phyloP scores from a whole-genome alignment of 129 eudicot genomes.

The Flaveria brownii region DNA sequence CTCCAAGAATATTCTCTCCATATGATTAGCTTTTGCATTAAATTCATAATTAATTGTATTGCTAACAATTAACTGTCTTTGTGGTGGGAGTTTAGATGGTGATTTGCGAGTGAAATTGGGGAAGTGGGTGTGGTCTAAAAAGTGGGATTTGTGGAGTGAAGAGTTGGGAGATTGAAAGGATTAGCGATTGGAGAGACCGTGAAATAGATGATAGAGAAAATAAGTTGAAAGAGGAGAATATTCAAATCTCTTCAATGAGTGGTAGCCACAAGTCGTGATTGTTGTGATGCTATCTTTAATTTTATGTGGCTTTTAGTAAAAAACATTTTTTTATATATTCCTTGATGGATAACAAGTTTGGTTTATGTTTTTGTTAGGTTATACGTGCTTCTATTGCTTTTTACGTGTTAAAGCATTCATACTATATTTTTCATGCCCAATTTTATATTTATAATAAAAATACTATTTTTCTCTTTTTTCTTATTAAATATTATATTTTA shows the following conservation, averaged over 20 bases:
- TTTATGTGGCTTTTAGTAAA: neutral
- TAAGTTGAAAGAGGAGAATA: constrained; percentile 22
- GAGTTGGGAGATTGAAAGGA: constrained; percentile 50
- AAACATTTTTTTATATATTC: no score
- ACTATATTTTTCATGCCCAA: no score
- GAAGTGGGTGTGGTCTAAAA: constrained; percentile 48
- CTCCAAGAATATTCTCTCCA: no score
- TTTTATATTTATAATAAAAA: no score
- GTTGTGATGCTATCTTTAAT: neutral
- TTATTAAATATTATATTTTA: no score
- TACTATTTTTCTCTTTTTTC: no score
- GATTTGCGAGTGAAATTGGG: constrained; percentile 32
- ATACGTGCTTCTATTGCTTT: no score
- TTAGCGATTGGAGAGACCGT: constrained; percentile 46
- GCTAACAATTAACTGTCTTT: constrained; percentile 24
- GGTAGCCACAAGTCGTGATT: constrained; percentile 43
- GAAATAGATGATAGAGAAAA: neutral
- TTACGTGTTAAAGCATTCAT: no score
- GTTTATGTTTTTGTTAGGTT: no score
- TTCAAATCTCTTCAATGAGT: constrained; percentile 19
- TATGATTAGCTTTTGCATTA: no score
- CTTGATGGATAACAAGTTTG: no score
- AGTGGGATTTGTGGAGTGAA: constrained; percentile 56
- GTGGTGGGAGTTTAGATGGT: constrained; percentile 26
- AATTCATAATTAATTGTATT: no score